A percentile compares a stretch with the other conserved stretches of the same genome.
phyloP scores from a whole-genome alignment of 345 rosid species.

The Gossypium raimondii region DNA sequence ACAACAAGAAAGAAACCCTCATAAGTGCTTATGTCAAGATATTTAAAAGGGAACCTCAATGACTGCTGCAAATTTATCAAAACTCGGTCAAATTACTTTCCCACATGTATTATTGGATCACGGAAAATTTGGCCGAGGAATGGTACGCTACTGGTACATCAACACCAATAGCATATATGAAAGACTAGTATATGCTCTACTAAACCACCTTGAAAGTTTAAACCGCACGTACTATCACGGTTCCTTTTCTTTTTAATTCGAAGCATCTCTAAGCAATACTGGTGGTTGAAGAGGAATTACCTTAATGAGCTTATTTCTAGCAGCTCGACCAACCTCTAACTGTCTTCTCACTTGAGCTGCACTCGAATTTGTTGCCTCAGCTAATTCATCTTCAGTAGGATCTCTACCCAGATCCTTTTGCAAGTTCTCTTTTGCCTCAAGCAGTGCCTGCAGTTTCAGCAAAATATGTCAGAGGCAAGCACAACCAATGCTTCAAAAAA shows the following conservation, averaged over 20 bases:
- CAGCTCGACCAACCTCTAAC: conserved; percentile 70
- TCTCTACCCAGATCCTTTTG: conserved; percentile 49
- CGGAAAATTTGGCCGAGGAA: neutral
- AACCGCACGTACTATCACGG: neutral
- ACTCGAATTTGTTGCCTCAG: conserved; percentile 43
- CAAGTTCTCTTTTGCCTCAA: conserved; percentile 55
- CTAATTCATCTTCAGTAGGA: conserved; percentile 63
- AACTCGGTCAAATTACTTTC: neutral
- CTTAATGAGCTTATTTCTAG: conserved; percentile 89
- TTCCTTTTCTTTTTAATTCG: no score
- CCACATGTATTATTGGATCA: neutral
- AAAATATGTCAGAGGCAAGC: conserved; percentile 21
- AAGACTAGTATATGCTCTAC: neutral
- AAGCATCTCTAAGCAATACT: neutral
- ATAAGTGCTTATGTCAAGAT: neutral
- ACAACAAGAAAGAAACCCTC: neutral
- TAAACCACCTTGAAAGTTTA: neutral
- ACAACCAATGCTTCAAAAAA: neutral
- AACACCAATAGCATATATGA: neutral
- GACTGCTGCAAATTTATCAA: neutral
- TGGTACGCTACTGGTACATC: neutral
- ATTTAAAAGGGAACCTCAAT: neutral
- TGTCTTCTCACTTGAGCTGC: conserved; percentile 46
- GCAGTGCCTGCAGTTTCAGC: conserved; percentile 44
- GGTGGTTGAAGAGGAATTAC: conserved; percentile 26